Conservation (phyloP, 768 basidiomycete species). For the Xanthoconium purpureum region DNA sequence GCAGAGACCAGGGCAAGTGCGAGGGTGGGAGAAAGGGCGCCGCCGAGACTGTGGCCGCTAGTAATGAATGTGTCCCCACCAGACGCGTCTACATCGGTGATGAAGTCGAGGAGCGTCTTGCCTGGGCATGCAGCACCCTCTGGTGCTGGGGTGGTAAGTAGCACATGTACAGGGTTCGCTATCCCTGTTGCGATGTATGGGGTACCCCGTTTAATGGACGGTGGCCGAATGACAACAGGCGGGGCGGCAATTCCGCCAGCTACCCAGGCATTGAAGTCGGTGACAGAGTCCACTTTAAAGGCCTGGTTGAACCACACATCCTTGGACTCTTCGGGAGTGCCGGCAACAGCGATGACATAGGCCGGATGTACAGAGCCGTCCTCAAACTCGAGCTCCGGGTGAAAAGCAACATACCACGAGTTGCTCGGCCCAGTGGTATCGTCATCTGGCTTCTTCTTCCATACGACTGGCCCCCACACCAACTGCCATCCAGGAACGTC, state of each 20-base stretch:
- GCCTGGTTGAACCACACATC: slow-evolving; percentile 2
- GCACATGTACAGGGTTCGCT: background rate
- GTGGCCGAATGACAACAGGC: background rate
- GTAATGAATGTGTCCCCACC: background rate
- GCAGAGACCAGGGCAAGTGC: slow-evolving; percentile 9
- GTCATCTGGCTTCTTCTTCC: slow-evolving; percentile 7
- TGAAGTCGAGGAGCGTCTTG: slow-evolving; percentile 8
- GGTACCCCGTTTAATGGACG: background rate
- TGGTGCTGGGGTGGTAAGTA: slow-evolving; percentile 2
- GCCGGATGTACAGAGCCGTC: slow-evolving; percentile 7
- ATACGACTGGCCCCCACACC: slow-evolving; percentile 14
- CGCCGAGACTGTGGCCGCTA: slow-evolving; percentile 14
- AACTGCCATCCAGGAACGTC: background rate
- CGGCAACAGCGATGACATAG: slow-evolving; percentile 14
- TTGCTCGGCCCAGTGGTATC: slow-evolving; percentile 10
- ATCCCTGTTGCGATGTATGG: slow-evolving; percentile 3
- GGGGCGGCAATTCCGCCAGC: background rate
- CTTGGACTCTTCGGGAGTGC: background rate
- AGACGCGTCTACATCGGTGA: background rate
- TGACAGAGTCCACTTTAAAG: slow-evolving; percentile 5
- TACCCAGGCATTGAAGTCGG: slow-evolving; percentile 11
- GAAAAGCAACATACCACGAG: slow-evolving; percentile 13
- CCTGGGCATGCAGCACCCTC: background rate
- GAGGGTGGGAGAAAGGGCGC: slow-evolving; percentile 9
- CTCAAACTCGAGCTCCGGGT: slow-evolving; percentile 7